These are phyloP conservation scores for Ochromonadaceae sp. DNA, from an alignment of 352 stramenopile species.

Conservation along the genomic window DNA sequence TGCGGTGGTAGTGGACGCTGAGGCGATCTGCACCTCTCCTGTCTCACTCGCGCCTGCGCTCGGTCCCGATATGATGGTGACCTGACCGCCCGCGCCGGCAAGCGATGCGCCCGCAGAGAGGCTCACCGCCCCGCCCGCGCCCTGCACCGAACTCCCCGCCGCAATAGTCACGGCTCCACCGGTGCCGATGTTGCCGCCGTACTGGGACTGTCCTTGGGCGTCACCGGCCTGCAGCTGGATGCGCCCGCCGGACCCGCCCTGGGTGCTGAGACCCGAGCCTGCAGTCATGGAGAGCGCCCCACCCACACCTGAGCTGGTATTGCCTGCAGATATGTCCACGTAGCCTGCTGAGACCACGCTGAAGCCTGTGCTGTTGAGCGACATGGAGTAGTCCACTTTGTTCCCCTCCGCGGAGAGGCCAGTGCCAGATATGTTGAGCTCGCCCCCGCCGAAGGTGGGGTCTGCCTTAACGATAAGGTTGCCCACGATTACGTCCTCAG, in stretches of 20 bases:
- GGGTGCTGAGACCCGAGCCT: constrained; percentile 50
- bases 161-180: constrained; percentile 48
- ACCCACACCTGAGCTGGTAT: constrained; percentile 40
- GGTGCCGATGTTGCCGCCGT: constrained; percentile 47
- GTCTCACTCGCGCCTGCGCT: neutral
- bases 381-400: constrained; percentile 28
- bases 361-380: constrained; percentile 31
- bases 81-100: constrained; percentile 26
- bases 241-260: constrained; percentile 52
- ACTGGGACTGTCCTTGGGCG: constrained; percentile 41
- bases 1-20: constrained; percentile 42
- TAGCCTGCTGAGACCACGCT: constrained; percentile 30
- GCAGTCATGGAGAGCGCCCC: constrained; percentile 38
- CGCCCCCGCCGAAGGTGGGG: constrained; percentile 40
- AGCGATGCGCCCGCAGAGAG: neutral
- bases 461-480: constrained; percentile 41
- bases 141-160: constrained; percentile 45
- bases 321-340: constrained; percentile 42
- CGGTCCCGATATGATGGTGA: constrained; percentile 27
- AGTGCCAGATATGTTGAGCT: constrained; percentile 25
- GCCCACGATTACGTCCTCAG: constrained; percentile 41
- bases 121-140: constrained; percentile 34
- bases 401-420: neutral
- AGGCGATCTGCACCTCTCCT: constrained; percentile 17
- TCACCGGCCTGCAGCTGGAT: constrained; percentile 52